Conservation (phyloP, 164 flowering plant species). For the Berberis vulgaris region DNA sequence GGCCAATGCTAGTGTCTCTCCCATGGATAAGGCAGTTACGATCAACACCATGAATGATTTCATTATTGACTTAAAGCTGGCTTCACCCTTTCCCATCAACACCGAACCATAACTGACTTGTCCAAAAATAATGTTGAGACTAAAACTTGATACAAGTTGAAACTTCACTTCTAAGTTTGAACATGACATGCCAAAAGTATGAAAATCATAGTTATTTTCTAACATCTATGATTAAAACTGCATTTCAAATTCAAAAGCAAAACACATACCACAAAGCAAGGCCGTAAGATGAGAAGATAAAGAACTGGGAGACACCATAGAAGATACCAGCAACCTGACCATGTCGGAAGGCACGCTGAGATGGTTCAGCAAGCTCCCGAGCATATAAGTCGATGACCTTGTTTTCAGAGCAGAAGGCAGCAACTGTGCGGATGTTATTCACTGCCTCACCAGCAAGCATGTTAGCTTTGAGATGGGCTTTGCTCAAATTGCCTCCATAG, state of each 20-base stretch:
- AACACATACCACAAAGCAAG: constrained; percentile 79
- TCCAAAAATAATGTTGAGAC: too few relatives aligned
- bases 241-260: background rate
- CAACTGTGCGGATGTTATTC: constrained; percentile 85
- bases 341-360: constrained; percentile 56
- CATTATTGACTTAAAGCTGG: constrained; percentile 87
- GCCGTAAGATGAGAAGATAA: constrained; percentile 87
- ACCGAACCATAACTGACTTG: constrained; percentile 75
- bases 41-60: constrained; percentile 92
- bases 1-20: constrained; percentile 84
- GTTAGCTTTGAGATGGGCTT: constrained; percentile 90
- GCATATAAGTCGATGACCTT: constrained; percentile 74
- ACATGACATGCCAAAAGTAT: too few relatives aligned
- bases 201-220: too few relatives aligned
- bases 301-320: constrained; percentile 87
- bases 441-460: constrained; percentile 98
- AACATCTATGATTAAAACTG: background rate
- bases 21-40: constrained; percentile 94
- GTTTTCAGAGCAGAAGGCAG: constrained; percentile 86
- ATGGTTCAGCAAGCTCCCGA: constrained; percentile 66
- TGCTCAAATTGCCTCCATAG: constrained; percentile 88
- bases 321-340: constrained; percentile 91
- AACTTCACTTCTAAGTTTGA: too few relatives aligned
- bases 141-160: too few relatives aligned
- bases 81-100: constrained; percentile 75